Base-by-base conservation (phyloP, 2,329 filamentous ascomycete genomes). In the Phaeophleospora eucalypticola region DNA sequence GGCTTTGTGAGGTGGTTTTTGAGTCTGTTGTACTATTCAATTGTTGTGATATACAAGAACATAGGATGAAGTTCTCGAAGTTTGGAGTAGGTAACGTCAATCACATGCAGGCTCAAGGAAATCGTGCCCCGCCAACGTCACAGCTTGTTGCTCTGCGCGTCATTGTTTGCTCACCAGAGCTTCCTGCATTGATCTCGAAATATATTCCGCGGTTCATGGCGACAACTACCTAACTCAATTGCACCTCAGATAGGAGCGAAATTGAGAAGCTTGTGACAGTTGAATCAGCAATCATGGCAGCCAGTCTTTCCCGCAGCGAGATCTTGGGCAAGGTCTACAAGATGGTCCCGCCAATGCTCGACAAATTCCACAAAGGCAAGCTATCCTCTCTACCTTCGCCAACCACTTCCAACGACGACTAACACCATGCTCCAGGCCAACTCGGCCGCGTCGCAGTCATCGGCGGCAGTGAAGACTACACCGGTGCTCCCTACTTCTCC, bases 401-500 rank as follows among this genome's bases (percentile, higher is more conserved):
- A 41, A 20, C 20, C 18, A 12, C 37, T 15, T n/a, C n/a, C 10
- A 40, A 29, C 15, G n/a, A 40, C 14, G 20, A 7, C 10, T 46
- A 41, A 51, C 46, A 34, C 9, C 27, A 38, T 17, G 19, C 29
- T 36, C 33, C 59, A 95, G 91, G 93, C 49, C 91, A 97, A 70
- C 78, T 95, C 56, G 93, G 93, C 4, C 82, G 93, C 45, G 83
- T 98, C 43, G 93, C 83, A 43, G 93, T 98, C 48, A 93, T 98
- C 56, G 93, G 93, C 42, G 93, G 93, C 34, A 95, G 89, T 64
- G 84, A 91, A 66, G 91, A 97, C 70, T 98, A 97, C 67, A 96
- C 93, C 1, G 93, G 93, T 32, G 93, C 93, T 48, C 93, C 93
- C 10, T 98, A 95, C 72, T 98, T 98, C 71, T 96, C 91, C 16